A percentile compares a stretch with the other conserved stretches of the same genome.
Conservation (phyloP, 1,284 basidiomycete species). For the Austroboletus niveus region DNA sequence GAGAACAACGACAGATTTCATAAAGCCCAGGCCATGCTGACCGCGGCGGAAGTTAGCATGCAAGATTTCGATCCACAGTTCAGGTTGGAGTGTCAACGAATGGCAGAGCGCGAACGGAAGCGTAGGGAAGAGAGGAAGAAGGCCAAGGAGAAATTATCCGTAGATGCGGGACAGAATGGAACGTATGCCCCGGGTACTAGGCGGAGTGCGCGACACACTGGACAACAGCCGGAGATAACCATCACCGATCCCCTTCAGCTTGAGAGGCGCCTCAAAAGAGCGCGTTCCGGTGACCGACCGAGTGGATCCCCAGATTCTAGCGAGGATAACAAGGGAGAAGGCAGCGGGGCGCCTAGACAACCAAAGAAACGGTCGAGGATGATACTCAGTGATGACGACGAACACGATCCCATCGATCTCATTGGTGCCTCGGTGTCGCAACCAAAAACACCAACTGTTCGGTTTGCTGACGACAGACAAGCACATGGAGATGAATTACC, state of each 20-base stretch:
- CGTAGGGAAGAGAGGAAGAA: conserved; percentile 60
- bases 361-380: conserved; percentile 55
- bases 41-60: conserved; percentile 82
- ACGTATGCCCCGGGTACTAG: conserved; percentile 47
- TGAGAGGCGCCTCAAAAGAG: conserved; percentile 70
- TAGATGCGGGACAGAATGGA: conserved; percentile 26
- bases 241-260: conserved; percentile 72
- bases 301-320: conserved; percentile 56
- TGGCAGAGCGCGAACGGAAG: conserved; percentile 78
- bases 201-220: conserved; percentile 70
- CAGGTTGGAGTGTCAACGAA: conserved; percentile 82
- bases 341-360: conserved; percentile 32
- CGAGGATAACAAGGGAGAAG: conserved; percentile 42
- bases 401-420: conserved; percentile 45
- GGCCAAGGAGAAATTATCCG: conserved; percentile 38
- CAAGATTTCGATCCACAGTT: conserved; percentile 88
- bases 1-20: conserved; percentile 77
- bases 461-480: conserved; percentile 38
- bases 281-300: conserved; percentile 57
- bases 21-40: conserved; percentile 89
- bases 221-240: conserved; percentile 62
- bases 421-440: conserved; percentile 35
- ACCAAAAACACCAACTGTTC: conserved; percentile 38
- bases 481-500: conserved; percentile 21
- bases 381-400: conserved; percentile 45